Base-by-base conservation (phyloP, 257 asterid genomes). In the Capsicum pubescens region DNA sequence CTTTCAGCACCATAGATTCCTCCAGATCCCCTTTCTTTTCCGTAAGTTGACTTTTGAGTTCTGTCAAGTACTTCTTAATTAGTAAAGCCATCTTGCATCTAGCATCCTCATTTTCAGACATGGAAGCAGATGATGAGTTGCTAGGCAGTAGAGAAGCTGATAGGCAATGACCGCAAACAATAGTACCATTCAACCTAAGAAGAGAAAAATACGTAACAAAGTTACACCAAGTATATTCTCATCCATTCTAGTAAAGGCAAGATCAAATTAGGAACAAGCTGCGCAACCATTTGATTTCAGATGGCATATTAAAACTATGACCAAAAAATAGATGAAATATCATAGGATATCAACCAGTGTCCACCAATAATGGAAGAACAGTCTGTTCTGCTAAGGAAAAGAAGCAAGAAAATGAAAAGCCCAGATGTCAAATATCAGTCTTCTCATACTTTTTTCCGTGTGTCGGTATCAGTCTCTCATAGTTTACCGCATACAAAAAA, bases 111-210 rank as follows among this genome's bases (percentile, higher is more conserved):
- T 72, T 74, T 3, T 64, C 68, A 35, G 86, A 46, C 50, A 32
- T 71, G 77, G 83, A 55, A 2, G 85, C 52, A 11, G 86, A 57
- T 42, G 81, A 64, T 19, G 88, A 78, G 52, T 77, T 81, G 82
- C 83, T 54, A 35, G 83, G 9, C 70, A 82, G 61, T 83, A 84
- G 21, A 79, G 56, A 50, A 67, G 92, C 94, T 32, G 91, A 85
- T 92, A 93, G 87, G 77, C 61, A 70, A 61, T 69, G 86, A 78
- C 36, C 71, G 84, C 88, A 81, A 57, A 88, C 64, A 13, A 60
- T 83, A 54, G 83, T 39, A 50, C 13, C 58, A 84, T 89, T 89
- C 71, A 92, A 86, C 89, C 94, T 91, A 69, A 86, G 87, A 83
- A 79, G 15, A 46, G 84, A 78, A 56, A 82, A 68, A 77, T 52